Evolutionary conservation across 495 filamentous ascomycete species (phyloP).

Genomic region (Bathelium albidoporum): DNA sequence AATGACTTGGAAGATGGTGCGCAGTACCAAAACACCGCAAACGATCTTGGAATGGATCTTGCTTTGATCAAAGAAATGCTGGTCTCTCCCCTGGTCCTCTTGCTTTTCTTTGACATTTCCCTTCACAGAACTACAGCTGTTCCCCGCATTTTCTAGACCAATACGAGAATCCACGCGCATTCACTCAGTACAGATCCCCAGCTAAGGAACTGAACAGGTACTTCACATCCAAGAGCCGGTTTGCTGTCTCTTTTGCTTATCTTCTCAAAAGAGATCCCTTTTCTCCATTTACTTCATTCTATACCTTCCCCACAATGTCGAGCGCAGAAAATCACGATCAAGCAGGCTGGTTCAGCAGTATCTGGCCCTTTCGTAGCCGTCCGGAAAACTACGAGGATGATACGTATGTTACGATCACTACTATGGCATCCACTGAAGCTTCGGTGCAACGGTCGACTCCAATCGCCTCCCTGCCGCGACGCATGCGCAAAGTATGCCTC

Average conservation of each 20-base stretch:
- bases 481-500: not conserved
- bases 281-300: not conserved
- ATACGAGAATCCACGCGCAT: too few species aligned
- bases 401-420: too few species aligned
- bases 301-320: not conserved
- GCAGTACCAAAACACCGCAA: not conserved
- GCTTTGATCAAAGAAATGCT: not conserved
- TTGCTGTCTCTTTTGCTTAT: not conserved
- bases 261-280: not conserved
- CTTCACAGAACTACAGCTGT: not conserved
- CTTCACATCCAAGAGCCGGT: not conserved
- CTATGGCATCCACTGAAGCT: not conserved
- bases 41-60: not conserved
- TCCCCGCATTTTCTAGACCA: not conserved
- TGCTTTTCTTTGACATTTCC: not conserved
- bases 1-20: not conserved
- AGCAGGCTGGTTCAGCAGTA: not conserved
- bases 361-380: not conserved
- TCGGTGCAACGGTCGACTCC: not conserved
- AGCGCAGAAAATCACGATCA: not conserved
- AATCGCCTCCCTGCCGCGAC: not conserved
- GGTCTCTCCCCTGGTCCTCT: not conserved
- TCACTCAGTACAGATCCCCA: too few species aligned
- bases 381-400: too few species aligned
- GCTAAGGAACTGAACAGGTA: too few species aligned